Conservation (phyloP, 2,329 filamentous ascomycete genomes). For the Penicillium glabrum region DNA sequence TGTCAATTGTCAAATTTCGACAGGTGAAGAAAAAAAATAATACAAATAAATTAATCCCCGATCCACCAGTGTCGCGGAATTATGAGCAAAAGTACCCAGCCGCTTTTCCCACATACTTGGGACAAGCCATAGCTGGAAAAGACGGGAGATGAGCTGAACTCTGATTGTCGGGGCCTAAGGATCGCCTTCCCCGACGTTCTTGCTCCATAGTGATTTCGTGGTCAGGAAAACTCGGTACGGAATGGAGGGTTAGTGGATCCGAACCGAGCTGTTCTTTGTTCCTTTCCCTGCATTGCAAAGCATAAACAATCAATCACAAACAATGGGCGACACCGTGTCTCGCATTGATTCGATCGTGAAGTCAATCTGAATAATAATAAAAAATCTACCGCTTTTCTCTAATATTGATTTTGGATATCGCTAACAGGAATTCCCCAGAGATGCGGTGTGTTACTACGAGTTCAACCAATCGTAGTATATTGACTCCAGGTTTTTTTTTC, state of each 20-base stretch:
- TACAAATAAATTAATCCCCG: background rate
- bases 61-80: conserved; percentile 10
- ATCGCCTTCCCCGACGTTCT: conserved; percentile 13
- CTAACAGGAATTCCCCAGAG: background rate
- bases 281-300: conserved; percentile 2
- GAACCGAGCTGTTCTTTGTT: background rate
- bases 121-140: conserved; percentile 1
- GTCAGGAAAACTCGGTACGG: background rate
- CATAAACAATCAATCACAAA: conserved; percentile 14
- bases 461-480: conserved; percentile 4
- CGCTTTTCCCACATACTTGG: conserved; percentile 5
- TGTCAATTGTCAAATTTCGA: no score
- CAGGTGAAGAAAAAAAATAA: background rate
- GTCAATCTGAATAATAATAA: background rate
- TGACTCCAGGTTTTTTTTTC: background rate
- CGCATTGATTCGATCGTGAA: conserved; percentile 13
- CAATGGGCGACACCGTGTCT: conserved; percentile 13
- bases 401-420: no score
- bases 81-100: conserved; percentile 7
- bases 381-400: background rate
- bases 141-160: conserved; percentile 15
- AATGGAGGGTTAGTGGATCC: conserved; percentile 1
- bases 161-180: conserved; percentile 9
- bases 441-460: conserved; percentile 2
- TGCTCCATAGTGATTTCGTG: background rate